Conservation (phyloP, 495 filamentous ascomycete genomes). For the Neurospora sp. region DNA sequence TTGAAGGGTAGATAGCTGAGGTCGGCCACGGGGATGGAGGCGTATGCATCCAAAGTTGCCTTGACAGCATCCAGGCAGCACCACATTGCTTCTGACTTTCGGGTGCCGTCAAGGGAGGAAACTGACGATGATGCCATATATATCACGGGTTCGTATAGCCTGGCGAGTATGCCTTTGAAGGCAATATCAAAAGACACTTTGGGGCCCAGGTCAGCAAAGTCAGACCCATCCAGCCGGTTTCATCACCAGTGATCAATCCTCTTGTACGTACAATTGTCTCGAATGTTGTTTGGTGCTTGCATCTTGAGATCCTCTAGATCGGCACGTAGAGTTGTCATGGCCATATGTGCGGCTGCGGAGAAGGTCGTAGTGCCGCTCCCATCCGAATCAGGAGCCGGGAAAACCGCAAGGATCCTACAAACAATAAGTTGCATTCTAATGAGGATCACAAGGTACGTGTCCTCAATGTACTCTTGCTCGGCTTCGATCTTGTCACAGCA, state of each 20-base stretch:
- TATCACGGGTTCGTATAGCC: constrained; percentile 17
- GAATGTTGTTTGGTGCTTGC: constrained; percentile 1
- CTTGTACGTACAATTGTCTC: constrained; percentile 5
- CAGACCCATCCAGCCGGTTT: neutral
- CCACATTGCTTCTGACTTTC: constrained; percentile 13
- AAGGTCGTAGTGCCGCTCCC: neutral
- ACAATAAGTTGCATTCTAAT: constrained; percentile 12
- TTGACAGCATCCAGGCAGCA: constrained; percentile 8
- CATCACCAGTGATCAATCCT: neutral
- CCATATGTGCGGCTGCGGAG: constrained; percentile 9
- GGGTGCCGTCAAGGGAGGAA: neutral
- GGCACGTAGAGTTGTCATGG: constrained; percentile 5
- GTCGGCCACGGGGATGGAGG: constrained; percentile 4
- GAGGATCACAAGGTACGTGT: constrained; percentile 9
- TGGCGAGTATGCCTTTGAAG: constrained; percentile 7
- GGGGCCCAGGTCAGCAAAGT: neutral
- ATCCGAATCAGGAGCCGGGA: constrained; percentile 11
- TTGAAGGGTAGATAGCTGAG: constrained; percentile 8
- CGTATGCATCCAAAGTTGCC: constrained; percentile 7
- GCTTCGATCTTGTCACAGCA: constrained; percentile 13
- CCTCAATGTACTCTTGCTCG: constrained; percentile 6
- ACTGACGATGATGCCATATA: constrained; percentile 3
- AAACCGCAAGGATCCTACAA: constrained; percentile 2
- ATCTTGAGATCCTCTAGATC: constrained; percentile 9
- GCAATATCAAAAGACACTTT: constrained; percentile 7